Conservation (phyloP, 2,329 filamentous ascomycete species). For the Gaeumannomyces tritici region DNA sequence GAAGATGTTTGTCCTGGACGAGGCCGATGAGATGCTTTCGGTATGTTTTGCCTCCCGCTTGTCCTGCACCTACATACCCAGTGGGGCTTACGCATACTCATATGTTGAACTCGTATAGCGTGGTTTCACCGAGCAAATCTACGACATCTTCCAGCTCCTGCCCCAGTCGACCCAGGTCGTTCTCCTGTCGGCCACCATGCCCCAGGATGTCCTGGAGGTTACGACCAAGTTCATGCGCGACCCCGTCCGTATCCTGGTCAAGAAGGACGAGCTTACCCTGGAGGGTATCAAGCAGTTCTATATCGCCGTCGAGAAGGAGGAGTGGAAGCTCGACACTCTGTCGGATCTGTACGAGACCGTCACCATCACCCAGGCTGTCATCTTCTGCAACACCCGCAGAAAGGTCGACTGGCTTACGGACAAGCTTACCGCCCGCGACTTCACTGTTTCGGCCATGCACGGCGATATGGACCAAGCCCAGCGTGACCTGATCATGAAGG, state of each 20-base stretch:
- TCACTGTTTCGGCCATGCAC: conserved; percentile 97
- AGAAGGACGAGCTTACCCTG: conserved; percentile 96
- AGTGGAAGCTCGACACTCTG: conserved; percentile 99
- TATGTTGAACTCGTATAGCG: conserved; percentile 45
- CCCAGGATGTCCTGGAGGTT: conserved; percentile 97
- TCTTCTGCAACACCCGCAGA: conserved; percentile 97
- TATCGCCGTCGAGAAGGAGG: conserved; percentile 97
- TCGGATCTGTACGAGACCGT: conserved; percentile 98
- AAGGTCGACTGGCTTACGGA: conserved; percentile 99
- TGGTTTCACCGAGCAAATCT: conserved; percentile 96
- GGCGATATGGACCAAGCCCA: conserved; percentile 99
- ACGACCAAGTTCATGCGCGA: conserved; percentile 99
- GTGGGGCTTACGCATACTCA: background rate
- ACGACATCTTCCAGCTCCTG: conserved; percentile 95
- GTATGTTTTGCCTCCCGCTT: background rate
- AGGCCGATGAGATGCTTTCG: conserved; percentile 52
- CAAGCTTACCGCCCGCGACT: conserved; percentile 98
- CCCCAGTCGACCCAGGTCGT: conserved; percentile 97
- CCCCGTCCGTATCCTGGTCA: conserved; percentile 90
- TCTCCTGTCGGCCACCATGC: conserved; percentile 90
- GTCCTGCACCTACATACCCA: background rate
- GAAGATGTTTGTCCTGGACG: conserved; percentile 54
- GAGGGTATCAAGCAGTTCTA: conserved; percentile 99
- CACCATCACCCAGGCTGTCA: conserved; percentile 97
- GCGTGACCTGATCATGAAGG: conserved; percentile 97